Evolutionary conservation across 371 early-diverging fungal species (phyloP).

Genomic region (Rhizopus stolonifer): DNA sequence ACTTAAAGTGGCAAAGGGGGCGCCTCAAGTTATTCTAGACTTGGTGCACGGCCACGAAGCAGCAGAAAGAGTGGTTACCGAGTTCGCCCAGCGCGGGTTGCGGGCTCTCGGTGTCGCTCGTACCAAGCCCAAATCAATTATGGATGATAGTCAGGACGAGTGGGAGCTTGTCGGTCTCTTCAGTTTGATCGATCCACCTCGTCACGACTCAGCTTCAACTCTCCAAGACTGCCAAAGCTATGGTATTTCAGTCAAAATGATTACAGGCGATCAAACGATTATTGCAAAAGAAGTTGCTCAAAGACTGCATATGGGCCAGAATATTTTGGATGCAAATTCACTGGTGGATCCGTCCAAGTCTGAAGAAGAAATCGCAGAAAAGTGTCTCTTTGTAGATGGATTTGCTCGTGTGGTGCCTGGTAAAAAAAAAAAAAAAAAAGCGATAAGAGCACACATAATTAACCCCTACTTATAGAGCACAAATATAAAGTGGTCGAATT

Average conservation of each 20-base stretch:
- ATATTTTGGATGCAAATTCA: conserved; percentile 68
- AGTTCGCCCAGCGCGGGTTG: conserved; percentile 79
- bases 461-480: conserved; percentile 72
- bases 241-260: conserved; percentile 79
- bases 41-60: conserved; percentile 53
- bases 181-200: conserved; percentile 89
- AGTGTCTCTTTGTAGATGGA: conserved; percentile 69
- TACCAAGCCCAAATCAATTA: conserved; percentile 51
- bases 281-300: conserved; percentile 82
- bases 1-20: conserved; percentile 92
- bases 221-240: conserved; percentile 63
- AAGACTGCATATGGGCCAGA: conserved; percentile 66
- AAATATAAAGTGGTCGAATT: conserved; percentile 80
- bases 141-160: conserved; percentile 46
- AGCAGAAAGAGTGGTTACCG: conserved; percentile 75
- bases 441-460: neutral
- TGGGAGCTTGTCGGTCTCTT: conserved; percentile 74
- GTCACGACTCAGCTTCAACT: conserved; percentile 65
- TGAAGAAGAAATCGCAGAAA: conserved; percentile 53
- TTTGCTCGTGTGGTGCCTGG: conserved; percentile 74
- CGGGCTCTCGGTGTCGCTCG: conserved; percentile 88
- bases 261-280: conserved; percentile 79
- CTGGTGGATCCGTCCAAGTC: conserved; percentile 65
- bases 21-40: conserved; percentile 88
- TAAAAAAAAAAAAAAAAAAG: conserved; percentile 31